Base-by-base conservation (phyloP, 2,329 filamentous ascomycete species). In the Sclerotinia sclerotiorum region DNA sequence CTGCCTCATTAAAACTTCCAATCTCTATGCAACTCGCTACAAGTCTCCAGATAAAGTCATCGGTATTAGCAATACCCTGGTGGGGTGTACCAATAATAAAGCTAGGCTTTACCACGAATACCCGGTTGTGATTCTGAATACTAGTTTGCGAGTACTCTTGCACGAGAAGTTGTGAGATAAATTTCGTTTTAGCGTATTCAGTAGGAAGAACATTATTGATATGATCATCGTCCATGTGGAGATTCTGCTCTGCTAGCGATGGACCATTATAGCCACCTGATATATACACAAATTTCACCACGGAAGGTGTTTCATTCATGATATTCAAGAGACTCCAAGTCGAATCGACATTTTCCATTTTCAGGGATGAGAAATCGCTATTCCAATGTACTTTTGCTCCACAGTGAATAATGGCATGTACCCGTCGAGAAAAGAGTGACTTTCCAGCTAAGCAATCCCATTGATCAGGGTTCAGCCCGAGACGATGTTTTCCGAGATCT, bases 131-230 rank as follows among this genome's bases (percentile, higher is more conserved):
- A 8, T 61, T 52, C 8, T 57, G 42, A 24, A 29, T 11, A 19
- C 44, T 51, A 15, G 19, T 35, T 39, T 58, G 24, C 6, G 67
- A 55, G 29, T 51, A 69, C 27, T 62, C 54, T 32, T 63, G 44
- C 24, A 92, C 86, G 55, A 97, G 82, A 51, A 84, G 79, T 73
- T 88, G 84, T 3, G 81, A 81, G 39, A 82, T 89, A 92, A 93
- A 97, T 80, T 97, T 97, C 73, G 87, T 88, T 78, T 97, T 93
- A 3, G 92, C 93, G 75, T 97, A 97, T 15, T 93, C 93, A 0
- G 91, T 96, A 49, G 65, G 87, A 87, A 1, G 97, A 6, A 24
- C 29, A 2, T 58, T 13, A 32, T 48, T 61, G 17, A 51, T 24
- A 24, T 52, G 55, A 35, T 21, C 7, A 17, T 44, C 52, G 24